Conservation (phyloP, 768 basidiomycete species). For the Hortiboletus campestris region DNA sequence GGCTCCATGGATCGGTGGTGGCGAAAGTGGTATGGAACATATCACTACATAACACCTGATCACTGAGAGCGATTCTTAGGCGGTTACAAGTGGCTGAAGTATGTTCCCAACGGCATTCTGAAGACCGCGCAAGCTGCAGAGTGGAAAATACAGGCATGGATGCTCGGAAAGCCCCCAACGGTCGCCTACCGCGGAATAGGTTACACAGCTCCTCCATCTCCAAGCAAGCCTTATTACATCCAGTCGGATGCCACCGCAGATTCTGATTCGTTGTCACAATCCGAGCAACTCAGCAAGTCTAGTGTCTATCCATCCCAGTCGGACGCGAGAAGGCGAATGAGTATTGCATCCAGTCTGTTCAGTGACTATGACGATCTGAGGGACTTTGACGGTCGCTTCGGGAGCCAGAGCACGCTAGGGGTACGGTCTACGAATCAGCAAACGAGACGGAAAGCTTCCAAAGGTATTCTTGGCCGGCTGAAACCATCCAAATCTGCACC, state of each 20-base stretch:
- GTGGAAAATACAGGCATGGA: constrained; percentile 96
- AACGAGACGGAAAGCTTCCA: constrained; percentile 59
- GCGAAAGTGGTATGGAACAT: constrained; percentile 71
- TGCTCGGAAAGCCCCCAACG: constrained; percentile 92
- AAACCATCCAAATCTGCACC: constrained; percentile 44
- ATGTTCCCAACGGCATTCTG: constrained; percentile 88
- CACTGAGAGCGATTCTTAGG: constrained; percentile 38
- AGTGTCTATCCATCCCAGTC: constrained; percentile 30
- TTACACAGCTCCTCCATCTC: constrained; percentile 52
- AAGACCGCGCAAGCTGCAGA: constrained; percentile 97
- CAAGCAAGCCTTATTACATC: constrained; percentile 28
- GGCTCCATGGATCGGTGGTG: constrained; percentile 95
- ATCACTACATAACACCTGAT: not conserved
- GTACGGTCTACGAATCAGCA: constrained; percentile 39
- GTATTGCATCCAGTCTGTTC: constrained; percentile 67
- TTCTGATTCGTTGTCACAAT: constrained; percentile 18
- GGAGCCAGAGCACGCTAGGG: constrained; percentile 73
- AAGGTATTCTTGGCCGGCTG: constrained; percentile 63
- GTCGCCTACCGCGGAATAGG: constrained; percentile 85
- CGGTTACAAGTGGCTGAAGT: constrained; percentile 96
- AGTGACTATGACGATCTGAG: constrained; percentile 87
- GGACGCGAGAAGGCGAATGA: constrained; percentile 57
- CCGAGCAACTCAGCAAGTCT: constrained; percentile 18
- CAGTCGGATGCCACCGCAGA: constrained; percentile 22
- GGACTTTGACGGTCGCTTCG: constrained; percentile 85